Evolutionary conservation across 495 filamentous ascomycete genomes (phyloP), one percentile per base, ranked within the genome.

Genomic region (Aspergillus nidulans): DNA sequence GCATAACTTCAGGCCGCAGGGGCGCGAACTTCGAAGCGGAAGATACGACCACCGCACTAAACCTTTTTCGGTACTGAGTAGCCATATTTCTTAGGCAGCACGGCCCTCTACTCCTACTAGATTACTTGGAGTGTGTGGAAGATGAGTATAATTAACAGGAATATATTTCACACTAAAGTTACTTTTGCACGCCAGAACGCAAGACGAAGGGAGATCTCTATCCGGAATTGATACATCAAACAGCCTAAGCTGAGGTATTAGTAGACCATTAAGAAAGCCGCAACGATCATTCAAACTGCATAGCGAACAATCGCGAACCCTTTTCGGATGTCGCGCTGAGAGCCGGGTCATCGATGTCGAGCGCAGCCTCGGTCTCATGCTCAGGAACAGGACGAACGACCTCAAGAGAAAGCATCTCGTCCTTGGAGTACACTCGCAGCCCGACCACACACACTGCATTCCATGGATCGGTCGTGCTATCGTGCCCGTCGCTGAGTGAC

Each of bases 381-480:
- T 78, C 74, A 23, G 77, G 77, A 40, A 76, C 74, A 23, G 82
- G 79, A 20, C 74, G 70, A 2, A 84, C 62, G 26, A 84, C 80
- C 59, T 84, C 71, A 23, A 85, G 69, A 19, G 67, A 72, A 25
- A 83, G 70, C 39, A 73, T 69, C 6, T 74, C 69, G 54, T 84
- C 81, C 62, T 83, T 78, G 21, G 72, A 84, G 66, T 90, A 94
- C 1, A 96, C 82, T 26, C 86, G 76, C 42, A 96, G 63, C 0
- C 90, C 90, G 0, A 94, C 81, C 1, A 92, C 88, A 40, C 83
- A 89, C 0, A 92, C 83, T 0, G 91, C 90, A 66, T 95, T 94
- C 91, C 91, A 96, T 1, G 89, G 87, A 45, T 92, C 81, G 6
- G 43, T 58, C 40, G 49, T 58, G 7, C 24, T 28, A 20, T 65